phyloP scores from a whole-genome alignment of 306 rosid genomes.

The Rosa lucieae region DNA sequence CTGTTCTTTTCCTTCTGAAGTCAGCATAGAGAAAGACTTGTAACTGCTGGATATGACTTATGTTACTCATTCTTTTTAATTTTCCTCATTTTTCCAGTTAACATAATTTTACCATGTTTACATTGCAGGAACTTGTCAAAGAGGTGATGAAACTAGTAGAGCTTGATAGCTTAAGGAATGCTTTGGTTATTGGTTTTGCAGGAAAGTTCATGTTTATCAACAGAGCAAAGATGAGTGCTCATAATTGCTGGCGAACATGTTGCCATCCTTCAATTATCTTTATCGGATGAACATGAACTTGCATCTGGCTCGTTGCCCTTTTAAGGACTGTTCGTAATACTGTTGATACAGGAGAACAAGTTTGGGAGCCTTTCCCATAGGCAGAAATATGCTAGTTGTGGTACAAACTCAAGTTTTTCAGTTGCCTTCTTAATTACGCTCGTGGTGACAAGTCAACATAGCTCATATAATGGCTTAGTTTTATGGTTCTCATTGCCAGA shows the following conservation, averaged over 20 bases:
- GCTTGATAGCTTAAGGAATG: slow-evolving; percentile 63
- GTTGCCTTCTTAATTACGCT: too few relatives aligned
- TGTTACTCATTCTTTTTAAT: neutral
- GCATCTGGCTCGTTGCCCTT: slow-evolving; percentile 79
- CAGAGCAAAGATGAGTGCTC: slow-evolving; percentile 79
- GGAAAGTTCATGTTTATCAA: slow-evolving; percentile 76
- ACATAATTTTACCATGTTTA: slow-evolving; percentile 17
- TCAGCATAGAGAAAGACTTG: slow-evolving; percentile 49
- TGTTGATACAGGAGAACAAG: too few relatives aligned
- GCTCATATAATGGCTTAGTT: too few relatives aligned
- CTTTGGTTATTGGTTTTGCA: slow-evolving; percentile 75
- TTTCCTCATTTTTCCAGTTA: neutral
- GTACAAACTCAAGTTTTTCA: too few relatives aligned
- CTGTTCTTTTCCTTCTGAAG: slow-evolving; percentile 75
- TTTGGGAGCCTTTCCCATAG: too few relatives aligned
- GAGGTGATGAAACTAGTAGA: slow-evolving; percentile 78
- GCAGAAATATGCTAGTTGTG: too few relatives aligned
- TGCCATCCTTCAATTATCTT: slow-evolving; percentile 85
- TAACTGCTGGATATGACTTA: slow-evolving; percentile 26
- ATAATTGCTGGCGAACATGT: slow-evolving; percentile 90
- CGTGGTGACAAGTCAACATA: too few relatives aligned
- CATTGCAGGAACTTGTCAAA: slow-evolving; percentile 73
- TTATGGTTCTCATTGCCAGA: too few relatives aligned
- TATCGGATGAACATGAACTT: slow-evolving; percentile 61
- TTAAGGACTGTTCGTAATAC: too few relatives aligned